Percentiles rank a stretch among this genome's conserved stretches.
Conservation (phyloP, 2,329 filamentous ascomycete species). For the Ophiostoma quercus region DNA sequence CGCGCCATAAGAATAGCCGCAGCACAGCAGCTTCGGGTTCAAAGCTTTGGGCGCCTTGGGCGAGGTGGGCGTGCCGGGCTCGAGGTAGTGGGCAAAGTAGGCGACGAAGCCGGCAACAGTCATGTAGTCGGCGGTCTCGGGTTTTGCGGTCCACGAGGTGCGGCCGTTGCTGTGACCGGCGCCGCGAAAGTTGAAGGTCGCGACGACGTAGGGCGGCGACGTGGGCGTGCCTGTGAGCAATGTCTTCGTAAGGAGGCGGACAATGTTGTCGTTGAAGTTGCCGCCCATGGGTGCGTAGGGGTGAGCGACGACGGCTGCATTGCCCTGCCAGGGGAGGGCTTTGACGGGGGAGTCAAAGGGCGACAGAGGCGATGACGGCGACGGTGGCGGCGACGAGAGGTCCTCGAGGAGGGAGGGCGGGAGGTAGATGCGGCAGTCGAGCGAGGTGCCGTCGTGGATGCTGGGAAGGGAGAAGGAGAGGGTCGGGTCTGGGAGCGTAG, state of each 20-base stretch:
- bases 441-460: conserved; percentile 66
- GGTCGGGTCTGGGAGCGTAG: conserved; percentile 42
- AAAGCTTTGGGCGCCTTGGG: background rate
- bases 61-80: conserved; percentile 26
- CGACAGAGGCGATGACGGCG: background rate
- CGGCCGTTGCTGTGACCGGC: conserved; percentile 44
- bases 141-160: conserved; percentile 81
- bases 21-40: conserved; percentile 44
- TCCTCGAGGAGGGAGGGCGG: conserved; percentile 44
- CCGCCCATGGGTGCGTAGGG: conserved; percentile 88
- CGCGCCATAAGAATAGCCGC: conserved; percentile 87
- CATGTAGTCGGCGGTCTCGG: conserved; percentile 76
- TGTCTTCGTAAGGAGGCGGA: conserved; percentile 59
- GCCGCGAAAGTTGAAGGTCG: conserved; percentile 89
- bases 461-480: conserved; percentile 76
- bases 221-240: conserved; percentile 47
- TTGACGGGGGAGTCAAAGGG: conserved; percentile 18
- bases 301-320: conserved; percentile 69
- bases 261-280: conserved; percentile 73
- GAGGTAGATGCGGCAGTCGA: conserved; percentile 82
- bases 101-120: conserved; percentile 76
- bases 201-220: conserved; percentile 60
- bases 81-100: conserved; percentile 62
- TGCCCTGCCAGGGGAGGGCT: conserved; percentile 41
- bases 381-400: conserved; percentile 28